A percentile compares a stretch with the other conserved stretches of the same genome.
phyloP scores from a whole-genome alignment of 2,329 filamentous ascomycete species.

The Colletotrichum sp. region DNA sequence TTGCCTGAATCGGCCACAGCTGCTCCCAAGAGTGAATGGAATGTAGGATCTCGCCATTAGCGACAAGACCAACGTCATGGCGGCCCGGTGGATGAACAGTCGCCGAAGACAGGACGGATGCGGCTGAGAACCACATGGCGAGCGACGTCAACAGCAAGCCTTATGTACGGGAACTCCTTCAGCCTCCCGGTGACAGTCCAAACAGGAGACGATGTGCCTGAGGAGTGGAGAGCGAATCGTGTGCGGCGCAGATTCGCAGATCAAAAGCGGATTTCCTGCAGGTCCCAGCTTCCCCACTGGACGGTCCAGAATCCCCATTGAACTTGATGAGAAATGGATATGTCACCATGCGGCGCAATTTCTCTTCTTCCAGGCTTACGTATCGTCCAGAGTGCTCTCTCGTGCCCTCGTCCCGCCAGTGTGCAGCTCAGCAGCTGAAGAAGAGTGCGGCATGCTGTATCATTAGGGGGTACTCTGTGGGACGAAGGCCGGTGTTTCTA shows the following conservation, averaged over 20 bases:
- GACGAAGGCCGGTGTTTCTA: not conserved
- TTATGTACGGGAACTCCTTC: not conserved
- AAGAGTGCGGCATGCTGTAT: not conserved
- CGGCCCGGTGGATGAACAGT: not conserved
- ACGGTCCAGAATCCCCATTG: not conserved
- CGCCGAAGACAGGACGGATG: not conserved
- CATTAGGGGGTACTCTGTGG: not conserved
- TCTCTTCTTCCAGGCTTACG: not conserved
- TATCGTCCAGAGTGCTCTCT: not conserved
- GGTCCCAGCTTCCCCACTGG: constrained; percentile 9
- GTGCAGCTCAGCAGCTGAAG: not conserved
- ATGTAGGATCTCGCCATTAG: not conserved
- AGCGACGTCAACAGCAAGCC: not conserved
- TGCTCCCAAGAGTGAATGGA: not conserved
- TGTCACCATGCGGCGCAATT: not conserved
- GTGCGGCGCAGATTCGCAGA: constrained; percentile 12
- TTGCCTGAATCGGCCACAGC: not conserved
- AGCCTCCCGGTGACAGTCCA: not conserved
- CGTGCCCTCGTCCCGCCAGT: not conserved
- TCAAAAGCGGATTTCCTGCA: constrained; percentile 19
- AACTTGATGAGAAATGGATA: not conserved
- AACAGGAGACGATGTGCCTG: not conserved
- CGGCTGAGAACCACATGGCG: not conserved
- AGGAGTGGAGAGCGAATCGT: constrained; percentile 11
- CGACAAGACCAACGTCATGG: not conserved